phyloP scores from a whole-genome alignment of 208 protist genomes.

The Vickermania spadyakhi region DNA sequence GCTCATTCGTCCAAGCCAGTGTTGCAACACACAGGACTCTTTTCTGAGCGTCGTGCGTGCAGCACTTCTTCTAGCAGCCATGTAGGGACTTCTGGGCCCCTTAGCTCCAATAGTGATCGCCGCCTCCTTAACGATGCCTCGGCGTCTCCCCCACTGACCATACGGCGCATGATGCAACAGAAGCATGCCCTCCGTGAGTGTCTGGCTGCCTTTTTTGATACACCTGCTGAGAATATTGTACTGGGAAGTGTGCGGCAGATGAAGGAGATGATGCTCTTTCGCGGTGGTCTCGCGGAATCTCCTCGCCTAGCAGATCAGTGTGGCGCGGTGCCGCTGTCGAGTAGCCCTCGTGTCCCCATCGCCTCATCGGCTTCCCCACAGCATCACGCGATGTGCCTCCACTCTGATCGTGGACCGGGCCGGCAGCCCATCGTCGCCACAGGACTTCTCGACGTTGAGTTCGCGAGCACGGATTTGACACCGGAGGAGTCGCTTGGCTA shows the following conservation, averaged over 20 bases:
- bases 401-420: neutral
- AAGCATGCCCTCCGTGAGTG: too few species aligned
- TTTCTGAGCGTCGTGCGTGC: neutral
- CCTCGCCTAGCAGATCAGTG: neutral
- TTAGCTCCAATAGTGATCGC: conserved; percentile 14
- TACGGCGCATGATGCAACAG: conserved; percentile 78
- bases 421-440: neutral
- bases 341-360: neutral
- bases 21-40: too few species aligned
- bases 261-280: conserved; percentile 43
- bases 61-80: neutral
- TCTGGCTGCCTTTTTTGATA: too few species aligned
- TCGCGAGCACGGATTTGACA: neutral
- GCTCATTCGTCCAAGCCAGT: too few species aligned
- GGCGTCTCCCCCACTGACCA: conserved; percentile 27
- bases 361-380: neutral
- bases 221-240: too few species aligned
- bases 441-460: neutral
- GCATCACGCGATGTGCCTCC: neutral
- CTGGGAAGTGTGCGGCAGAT: conserved; percentile 12
- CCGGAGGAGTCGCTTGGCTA: neutral
- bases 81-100: conserved; percentile 1
- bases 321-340: neutral
- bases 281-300: conserved; percentile 8
- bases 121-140: conserved; percentile 21